Conservation (phyloP, 73 alveolate species). For the Tetrahymena malaccensis region DNA sequence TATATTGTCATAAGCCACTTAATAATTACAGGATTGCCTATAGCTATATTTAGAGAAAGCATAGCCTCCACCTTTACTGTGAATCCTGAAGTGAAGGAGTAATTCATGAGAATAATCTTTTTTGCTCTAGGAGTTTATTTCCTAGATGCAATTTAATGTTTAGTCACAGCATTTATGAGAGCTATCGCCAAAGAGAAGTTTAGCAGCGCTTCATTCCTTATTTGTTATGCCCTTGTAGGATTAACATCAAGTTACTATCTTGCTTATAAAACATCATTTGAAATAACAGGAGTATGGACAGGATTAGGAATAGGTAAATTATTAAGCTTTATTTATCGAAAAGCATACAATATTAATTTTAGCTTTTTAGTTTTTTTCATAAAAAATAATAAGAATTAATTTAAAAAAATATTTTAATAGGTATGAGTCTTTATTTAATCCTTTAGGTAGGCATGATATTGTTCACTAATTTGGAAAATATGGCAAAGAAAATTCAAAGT, state of each 20-base stretch:
- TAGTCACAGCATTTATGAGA: neutral
- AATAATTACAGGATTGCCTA: neutral
- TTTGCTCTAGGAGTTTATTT: neutral
- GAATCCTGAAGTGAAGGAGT: neutral
- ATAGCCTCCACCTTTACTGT: neutral
- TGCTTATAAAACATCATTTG: neutral
- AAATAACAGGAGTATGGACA: neutral
- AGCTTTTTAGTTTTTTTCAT: too few relatives aligned
- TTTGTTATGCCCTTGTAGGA: neutral
- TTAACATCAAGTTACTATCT: neutral
- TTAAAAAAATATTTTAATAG: neutral
- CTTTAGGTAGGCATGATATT: neutral
- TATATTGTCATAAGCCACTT: neutral
- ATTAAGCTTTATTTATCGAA: neutral
- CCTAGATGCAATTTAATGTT: neutral
- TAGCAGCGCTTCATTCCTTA: neutral
- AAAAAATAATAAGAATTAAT: neutral
- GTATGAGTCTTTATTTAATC: neutral
- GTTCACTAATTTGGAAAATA: neutral
- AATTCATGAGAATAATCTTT: neutral
- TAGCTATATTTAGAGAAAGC: neutral
- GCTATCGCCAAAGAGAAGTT: neutral
- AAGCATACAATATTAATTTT: neutral
- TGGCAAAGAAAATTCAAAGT: neutral
- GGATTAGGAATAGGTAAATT: neutral